Base-by-base conservation (phyloP, 305 asterid species). In the Fraxinus greggii region DNA sequence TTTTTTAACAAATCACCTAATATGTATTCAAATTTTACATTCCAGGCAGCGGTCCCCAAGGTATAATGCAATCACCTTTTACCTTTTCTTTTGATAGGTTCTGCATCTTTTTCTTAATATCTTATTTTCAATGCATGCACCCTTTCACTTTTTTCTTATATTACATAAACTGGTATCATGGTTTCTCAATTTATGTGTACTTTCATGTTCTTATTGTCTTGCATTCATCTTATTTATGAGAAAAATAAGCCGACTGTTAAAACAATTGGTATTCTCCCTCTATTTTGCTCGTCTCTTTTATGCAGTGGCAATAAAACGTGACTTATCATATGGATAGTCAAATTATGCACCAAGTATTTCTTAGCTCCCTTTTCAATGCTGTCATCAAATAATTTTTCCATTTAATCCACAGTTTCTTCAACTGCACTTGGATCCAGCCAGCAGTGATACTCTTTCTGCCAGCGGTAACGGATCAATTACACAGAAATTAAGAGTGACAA, bases 21-120 rank as follows among this genome's bases (percentile, higher is more conserved):
- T 84, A 77, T 83, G 7, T 92, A 87, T 86, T 87, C 93, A 29
- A 90, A 92, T 87, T 97, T 97, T 78, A 81, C 94, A 73, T 97
- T 97, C 87, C 99, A 91, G 87, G 98, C 98, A 74, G 98, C 99
- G 0, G 99, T 97, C 38, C 99, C 99, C 77, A 97, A 94, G 99
- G 99, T 94, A 93, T 85, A 79, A 63, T 56, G 31, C 77, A 65
- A 6, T 67, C 7, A 12, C 12, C 70, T 13, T 35, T 5, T 75
- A 31, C n/a, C 78, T 9, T 61, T 26, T 29, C n/a, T 72, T 32
- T 38, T 69, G 75, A 31, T 69, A 15, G 28, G 75, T 31, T 29
- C 40, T 29, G 38, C 75, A 31, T 28, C 40, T 69, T 67, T 13
- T 69, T 70, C 74, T 26, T 65, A 23, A 7, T 65, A 26, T 63